Percentiles rank a stretch among this genome's conserved stretches.
Conservation (phyloP, 208 protist species). For the Trypanosoma platydactyli region DNA sequence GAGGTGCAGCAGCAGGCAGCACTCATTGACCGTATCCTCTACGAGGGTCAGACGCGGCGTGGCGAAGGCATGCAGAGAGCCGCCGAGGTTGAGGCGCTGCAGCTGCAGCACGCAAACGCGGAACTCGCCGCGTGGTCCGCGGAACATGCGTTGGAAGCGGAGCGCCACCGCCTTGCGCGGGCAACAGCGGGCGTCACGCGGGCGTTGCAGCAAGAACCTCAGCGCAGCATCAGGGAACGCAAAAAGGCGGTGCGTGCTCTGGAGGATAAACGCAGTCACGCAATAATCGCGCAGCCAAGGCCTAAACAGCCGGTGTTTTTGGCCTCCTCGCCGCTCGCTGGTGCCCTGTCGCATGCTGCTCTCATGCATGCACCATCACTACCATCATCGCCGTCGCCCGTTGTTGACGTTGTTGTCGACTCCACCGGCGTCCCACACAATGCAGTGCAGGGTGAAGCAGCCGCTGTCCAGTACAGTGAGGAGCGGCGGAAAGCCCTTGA, state of each 20-base stretch:
- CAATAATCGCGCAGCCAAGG: not conserved
- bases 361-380: not conserved
- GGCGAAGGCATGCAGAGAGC: constrained; percentile 39
- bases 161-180: constrained; percentile 49
- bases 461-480: constrained; percentile 14
- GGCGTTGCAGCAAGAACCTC: constrained; percentile 17
- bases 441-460: constrained; percentile 11
- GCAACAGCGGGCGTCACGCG: constrained; percentile 32
- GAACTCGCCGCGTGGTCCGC: constrained; percentile 62
- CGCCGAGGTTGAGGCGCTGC: constrained; percentile 14
- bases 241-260: constrained; percentile 26
- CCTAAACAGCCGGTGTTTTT: not conserved
- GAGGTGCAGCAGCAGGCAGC: constrained; percentile 29
- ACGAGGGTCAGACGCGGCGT: constrained; percentile 23
- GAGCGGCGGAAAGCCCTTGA: constrained; percentile 5
- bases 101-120: constrained; percentile 15
- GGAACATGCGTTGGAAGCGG: constrained; percentile 47
- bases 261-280: constrained; percentile 19
- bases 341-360: constrained; percentile 7
- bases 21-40: constrained; percentile 34
- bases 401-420: not conserved
- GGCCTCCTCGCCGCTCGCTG: constrained; percentile 4
- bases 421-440: not conserved
- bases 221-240: constrained; percentile 25
- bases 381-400: not conserved